Evolutionary conservation across 768 basidiomycete genomes (phyloP), one percentile per base, ranked within the genome.

Genomic region (Lyophyllum atratum): DNA sequence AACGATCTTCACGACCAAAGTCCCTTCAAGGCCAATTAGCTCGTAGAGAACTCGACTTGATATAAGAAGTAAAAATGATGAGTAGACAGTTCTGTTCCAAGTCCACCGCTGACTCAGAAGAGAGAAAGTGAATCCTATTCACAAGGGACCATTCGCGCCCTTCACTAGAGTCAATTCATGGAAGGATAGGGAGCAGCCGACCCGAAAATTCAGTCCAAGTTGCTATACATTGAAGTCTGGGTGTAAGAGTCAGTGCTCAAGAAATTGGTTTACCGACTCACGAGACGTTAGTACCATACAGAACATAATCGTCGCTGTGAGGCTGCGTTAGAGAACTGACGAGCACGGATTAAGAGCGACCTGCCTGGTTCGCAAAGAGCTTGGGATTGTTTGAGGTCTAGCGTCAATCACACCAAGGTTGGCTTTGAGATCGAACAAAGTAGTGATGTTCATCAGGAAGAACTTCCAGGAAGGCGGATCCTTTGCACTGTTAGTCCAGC

Each of bases 381-480:
- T n/a, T 2, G 52, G 56, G 22, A 60, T 26, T 2, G 44, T 50
- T 26, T 58, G 52, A 6, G 59, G 56, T 21, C 24, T 42, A 4
- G 59, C 48, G 40, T 60, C 45, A n/a, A 63, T 45, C 6, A 37
- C 45, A 24, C 59, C 62, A n/a, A 63, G 55, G 54, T 59, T 60
- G 7, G 47, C 55, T 29, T 63, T 60, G 25, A 63, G 53, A 26
- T 63, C 62, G 52, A 63, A 63, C 12, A 54, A 52, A 29, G 56
- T 55, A 22, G 50, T 56, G 26, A 64, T 60, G 37, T 63, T 63
- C 62, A 63, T 63, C 7, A 63, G 62, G 53, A 64, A 59, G n/a
- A 61, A 21, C 21, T 29, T 60, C 52, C 55, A 64, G 22, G 49
- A 46, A 3, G 56, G 51, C 3, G 62, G 57, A 37, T 60, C 58